Evolutionary conservation across 139 green algal genomes (phyloP), one percentile per base, ranked within the genome.

Genomic region (Microglena sp.): DNA sequence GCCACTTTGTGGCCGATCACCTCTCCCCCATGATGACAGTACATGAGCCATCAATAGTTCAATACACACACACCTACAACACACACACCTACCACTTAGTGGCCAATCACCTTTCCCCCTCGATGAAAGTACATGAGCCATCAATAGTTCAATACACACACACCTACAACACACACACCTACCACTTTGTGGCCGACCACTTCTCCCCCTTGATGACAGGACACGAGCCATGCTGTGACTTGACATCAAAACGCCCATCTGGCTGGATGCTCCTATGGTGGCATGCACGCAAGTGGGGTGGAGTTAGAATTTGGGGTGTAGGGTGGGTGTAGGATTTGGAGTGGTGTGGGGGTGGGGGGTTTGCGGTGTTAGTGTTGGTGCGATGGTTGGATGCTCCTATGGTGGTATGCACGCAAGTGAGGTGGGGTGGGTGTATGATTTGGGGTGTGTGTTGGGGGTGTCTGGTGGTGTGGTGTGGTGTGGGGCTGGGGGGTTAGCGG

Each of bases 171-270:
- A n/a, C n/a, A n/a, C n/a, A n/a, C n/a, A n/a, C n/a, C n/a, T n/a
- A n/a, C 78, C 78, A 85, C 30, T 82, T 82, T 30, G 78, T 81
- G 18, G 78, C 78, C 6, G 24, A 60, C 68, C 68, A 82, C 67
- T 85, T 85, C 18, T 65, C 45, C 0, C 78, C 78, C 32, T 62
- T 40, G 28, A 80, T 72, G 34, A 82, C 74, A 1, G 78, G 78
- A 55, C 78, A 85, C 64, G 55, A 65, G 46, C 71, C 78, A 56
- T 84, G 78, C 30, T 78, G 60, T 0, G 64, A 78, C 11, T 70
- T 69, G 28, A 54, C 33, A 29, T 80, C 72, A 57, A 83, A 79
- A 1, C 66, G 64, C 21, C 77, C 77, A 29, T 79, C 73, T 28
- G 69, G 61, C 18, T 64, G 28, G 27, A 79, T 80, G n/a, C 45